Conservation (phyloP, 2,329 filamentous ascomycete species). For the Cladosporium cucumerinum region DNA sequence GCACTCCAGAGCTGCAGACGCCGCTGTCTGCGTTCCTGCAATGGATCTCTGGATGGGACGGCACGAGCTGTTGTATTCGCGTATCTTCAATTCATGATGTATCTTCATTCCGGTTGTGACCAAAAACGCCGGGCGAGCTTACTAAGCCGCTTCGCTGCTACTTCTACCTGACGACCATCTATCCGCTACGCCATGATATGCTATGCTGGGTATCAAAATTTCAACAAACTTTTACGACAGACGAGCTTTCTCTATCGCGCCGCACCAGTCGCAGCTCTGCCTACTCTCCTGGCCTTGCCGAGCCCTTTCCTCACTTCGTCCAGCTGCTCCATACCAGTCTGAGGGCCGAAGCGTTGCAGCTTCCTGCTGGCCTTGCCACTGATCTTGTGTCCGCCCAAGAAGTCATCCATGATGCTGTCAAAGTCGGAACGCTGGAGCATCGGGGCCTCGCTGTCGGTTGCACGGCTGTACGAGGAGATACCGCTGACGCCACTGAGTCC, state of each 20-base stretch:
- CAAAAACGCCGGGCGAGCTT: background rate
- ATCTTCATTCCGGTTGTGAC: background rate
- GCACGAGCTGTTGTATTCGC: conserved; percentile 78
- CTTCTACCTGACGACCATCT: background rate
- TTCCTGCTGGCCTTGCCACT: conserved; percentile 62
- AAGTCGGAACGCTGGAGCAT: conserved; percentile 70
- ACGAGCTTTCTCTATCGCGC: background rate
- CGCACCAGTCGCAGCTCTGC: conserved; percentile 7
- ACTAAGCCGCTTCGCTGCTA: background rate
- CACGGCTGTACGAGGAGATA: conserved; percentile 33
- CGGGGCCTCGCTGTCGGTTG: conserved; percentile 40
- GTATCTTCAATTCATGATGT: conserved; percentile 78
- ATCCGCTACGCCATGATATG: conserved; percentile 5
- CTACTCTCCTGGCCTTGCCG: conserved; percentile 63
- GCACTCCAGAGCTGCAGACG: conserved; percentile 52
- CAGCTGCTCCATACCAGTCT: conserved; percentile 79
- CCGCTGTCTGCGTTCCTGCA: conserved; percentile 70
- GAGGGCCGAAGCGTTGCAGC: conserved; percentile 73
- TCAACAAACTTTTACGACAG: conserved; percentile 13
- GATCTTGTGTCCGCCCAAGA: conserved; percentile 71
- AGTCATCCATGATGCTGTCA: conserved; percentile 88
- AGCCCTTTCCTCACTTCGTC: conserved; percentile 82
- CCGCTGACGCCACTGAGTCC: conserved; percentile 39
- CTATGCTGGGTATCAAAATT: conserved; percentile 16
- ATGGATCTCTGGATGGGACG: conserved; percentile 82